Percentiles rank a stretch among this genome's conserved stretches.
Conservation (phyloP, 768 basidiomycete genomes). For the Lentinula boryana region DNA sequence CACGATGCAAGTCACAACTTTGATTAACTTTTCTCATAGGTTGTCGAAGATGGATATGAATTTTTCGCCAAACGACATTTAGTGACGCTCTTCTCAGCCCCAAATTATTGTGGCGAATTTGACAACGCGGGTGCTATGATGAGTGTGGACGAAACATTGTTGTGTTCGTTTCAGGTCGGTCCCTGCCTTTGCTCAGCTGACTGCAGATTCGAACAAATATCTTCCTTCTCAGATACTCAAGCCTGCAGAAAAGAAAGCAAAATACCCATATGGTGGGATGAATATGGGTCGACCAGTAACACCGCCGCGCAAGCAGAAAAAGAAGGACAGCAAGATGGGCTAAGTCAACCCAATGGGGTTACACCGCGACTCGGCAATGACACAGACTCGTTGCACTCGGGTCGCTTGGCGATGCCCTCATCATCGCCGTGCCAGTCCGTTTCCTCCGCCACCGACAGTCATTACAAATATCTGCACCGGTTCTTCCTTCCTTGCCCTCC, state of each 20-base stretch:
- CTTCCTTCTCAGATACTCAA: conserved; percentile 74
- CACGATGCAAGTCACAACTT: not conserved
- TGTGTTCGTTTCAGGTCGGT: conserved; percentile 94
- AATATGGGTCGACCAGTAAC: conserved; percentile 87
- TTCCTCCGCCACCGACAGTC: conserved; percentile 5
- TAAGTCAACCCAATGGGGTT: conserved; percentile 15
- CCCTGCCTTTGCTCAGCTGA: not conserved
- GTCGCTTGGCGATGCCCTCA: not conserved
- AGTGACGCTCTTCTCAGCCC: conserved; percentile 95
- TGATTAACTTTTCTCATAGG: conserved; percentile 36
- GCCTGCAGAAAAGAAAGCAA: conserved; percentile 98
- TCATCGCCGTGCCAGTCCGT: not conserved
- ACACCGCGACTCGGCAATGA: conserved; percentile 2
- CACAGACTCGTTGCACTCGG: not conserved
- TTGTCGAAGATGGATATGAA: conserved; percentile 98
- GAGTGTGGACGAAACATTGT: conserved; percentile 95
- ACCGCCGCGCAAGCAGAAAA: conserved; percentile 96
- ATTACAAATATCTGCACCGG: not conserved
- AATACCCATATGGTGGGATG: conserved; percentile 84
- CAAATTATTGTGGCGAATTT: conserved; percentile 94
- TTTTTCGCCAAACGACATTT: conserved; percentile 98
- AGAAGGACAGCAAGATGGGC: conserved; percentile 79
- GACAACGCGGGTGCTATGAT: conserved; percentile 99
- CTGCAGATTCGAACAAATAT: not conserved
- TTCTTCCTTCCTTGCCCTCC: not conserved